phyloP scores from a whole-genome alignment of 306 rosid species.

The Hippophae tibetana region DNA sequence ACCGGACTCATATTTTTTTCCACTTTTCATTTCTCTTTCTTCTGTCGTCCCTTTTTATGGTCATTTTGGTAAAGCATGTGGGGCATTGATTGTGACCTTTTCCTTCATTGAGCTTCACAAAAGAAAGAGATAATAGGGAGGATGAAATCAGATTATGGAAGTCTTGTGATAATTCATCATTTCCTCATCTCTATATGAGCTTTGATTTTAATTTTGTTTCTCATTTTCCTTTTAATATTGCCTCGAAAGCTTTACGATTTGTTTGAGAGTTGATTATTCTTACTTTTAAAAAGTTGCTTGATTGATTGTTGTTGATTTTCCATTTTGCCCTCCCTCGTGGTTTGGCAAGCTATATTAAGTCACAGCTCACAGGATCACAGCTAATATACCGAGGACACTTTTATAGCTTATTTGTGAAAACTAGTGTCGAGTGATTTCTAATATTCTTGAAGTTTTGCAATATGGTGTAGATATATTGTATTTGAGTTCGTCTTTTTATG shows the following conservation, averaged over 20 bases:
- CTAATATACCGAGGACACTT: slow-evolving; percentile 29
- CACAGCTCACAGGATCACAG: slow-evolving; percentile 34
- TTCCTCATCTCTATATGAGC: slow-evolving; percentile 40
- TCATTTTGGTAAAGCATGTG: slow-evolving; percentile 19
- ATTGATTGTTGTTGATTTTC: slow-evolving; percentile 27
- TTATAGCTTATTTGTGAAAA: slow-evolving; percentile 8
- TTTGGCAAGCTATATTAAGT: slow-evolving; percentile 36
- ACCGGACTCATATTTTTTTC: too few relatives aligned
- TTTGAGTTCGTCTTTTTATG: slow-evolving; percentile 44
- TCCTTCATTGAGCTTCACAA: slow-evolving; percentile 17
- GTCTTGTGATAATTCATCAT: slow-evolving; percentile 25
- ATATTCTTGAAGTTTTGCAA: slow-evolving; percentile 26
- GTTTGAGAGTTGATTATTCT: slow-evolving; percentile 31
- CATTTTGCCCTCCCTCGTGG: slow-evolving; percentile 27
- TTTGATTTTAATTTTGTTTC: neutral
- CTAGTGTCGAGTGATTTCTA: neutral
- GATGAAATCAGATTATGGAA: slow-evolving; percentile 11
- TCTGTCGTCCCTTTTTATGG: slow-evolving; percentile 24
- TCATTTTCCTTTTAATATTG: slow-evolving; percentile 10
- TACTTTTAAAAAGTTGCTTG: slow-evolving; percentile 29
- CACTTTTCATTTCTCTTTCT: slow-evolving; percentile 1
- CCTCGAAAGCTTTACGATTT: slow-evolving; percentile 35
- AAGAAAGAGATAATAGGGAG: slow-evolving; percentile 18
- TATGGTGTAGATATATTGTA: slow-evolving; percentile 29
- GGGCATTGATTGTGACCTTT: slow-evolving; percentile 37